Evolutionary conservation across 2,329 filamentous ascomycete species (phyloP).

Genomic region (Aspergillus sp.): DNA sequence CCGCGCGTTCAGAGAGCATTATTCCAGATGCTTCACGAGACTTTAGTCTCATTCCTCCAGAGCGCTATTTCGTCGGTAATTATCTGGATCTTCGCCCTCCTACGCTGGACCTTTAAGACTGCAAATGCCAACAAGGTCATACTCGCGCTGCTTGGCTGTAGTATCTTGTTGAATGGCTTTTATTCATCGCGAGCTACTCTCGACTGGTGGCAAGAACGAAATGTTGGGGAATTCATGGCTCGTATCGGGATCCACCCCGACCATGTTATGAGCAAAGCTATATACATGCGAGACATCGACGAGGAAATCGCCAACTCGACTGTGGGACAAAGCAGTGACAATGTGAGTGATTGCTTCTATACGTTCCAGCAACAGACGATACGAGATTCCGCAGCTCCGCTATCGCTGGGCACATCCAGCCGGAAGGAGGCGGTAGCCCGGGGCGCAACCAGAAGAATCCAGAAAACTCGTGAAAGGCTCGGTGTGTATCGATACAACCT

Average conservation of each 20-base stretch:
- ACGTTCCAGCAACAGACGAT: constrained; percentile 46
- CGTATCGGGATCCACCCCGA: constrained; percentile 78
- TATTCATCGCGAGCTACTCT: constrained; percentile 72
- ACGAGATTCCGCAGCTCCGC: constrained; percentile 30
- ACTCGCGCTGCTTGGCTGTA: constrained; percentile 66
- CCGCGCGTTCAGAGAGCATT: constrained; percentile 62
- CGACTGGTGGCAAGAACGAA: constrained; percentile 83
- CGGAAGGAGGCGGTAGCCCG: constrained; percentile 32
- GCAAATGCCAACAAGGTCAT: constrained; percentile 73
- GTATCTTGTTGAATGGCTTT: constrained; percentile 70
- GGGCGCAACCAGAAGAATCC: constrained; percentile 58
- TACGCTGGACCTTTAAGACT: constrained; percentile 67
- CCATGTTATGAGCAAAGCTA: constrained; percentile 75
- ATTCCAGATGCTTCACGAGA: constrained; percentile 70
- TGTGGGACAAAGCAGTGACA: constrained; percentile 26
- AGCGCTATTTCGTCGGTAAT: constrained; percentile 74
- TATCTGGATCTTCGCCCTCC: constrained; percentile 69
- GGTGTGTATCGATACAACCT: constrained; percentile 86
- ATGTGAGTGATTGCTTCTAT: constrained; percentile 42
- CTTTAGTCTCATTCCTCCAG: constrained; percentile 69
- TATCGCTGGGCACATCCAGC: constrained; percentile 29
- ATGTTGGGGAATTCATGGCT: constrained; percentile 76
- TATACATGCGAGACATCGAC: constrained; percentile 81
- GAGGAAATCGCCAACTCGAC: constrained; percentile 53
- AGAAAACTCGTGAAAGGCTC: constrained; percentile 77